These are phyloP conservation scores for Alternaria viburni DNA, from an alignment of 2,329 filamentous ascomycete genomes.

Conservation along the genomic window DNA sequence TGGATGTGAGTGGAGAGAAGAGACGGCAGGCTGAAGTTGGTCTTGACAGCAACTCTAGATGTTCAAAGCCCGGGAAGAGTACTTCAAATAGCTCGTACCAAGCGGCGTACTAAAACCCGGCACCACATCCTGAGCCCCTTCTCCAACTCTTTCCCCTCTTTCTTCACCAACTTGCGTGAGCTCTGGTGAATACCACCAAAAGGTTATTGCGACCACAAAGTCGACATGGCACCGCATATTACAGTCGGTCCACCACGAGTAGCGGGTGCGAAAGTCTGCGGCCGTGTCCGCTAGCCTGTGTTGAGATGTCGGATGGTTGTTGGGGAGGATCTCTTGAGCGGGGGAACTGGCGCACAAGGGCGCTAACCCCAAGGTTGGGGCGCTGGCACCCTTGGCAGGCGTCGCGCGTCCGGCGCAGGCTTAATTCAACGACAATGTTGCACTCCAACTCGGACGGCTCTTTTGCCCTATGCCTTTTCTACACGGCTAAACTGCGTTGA, in stretches of 20 bases:
- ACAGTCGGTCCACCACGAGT: slow-evolving; percentile 50
- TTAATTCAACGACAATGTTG: background rate
- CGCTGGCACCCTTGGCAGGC: no score
- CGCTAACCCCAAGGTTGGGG: background rate
- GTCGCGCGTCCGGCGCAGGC: no score
- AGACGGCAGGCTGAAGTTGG: background rate
- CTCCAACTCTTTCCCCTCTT: background rate
- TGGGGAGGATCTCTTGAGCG: background rate
- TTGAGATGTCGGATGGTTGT: slow-evolving; percentile 78
- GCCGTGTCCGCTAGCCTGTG: slow-evolving; percentile 76
- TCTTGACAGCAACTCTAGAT: background rate
- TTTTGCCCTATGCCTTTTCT: slow-evolving; percentile 13
- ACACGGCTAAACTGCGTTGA: slow-evolving; percentile 13
- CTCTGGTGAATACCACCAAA: background rate
- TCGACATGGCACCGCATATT: fast-evolving
- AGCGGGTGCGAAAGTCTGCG: slow-evolving; percentile 80
- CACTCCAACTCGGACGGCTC: slow-evolving; percentile 6
- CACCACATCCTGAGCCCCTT: background rate
- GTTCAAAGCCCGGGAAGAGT: background rate
- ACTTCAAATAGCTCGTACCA: background rate
- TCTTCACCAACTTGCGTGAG: background rate
- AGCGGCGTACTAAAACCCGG: background rate
- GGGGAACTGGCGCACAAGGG: background rate
- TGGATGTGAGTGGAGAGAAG: background rate
- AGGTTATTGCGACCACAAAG: background rate